A percentile compares a stretch with the other conserved stretches of the same genome.
Conservation (phyloP, 805 yeast genomes). For the Pichia californica region DNA sequence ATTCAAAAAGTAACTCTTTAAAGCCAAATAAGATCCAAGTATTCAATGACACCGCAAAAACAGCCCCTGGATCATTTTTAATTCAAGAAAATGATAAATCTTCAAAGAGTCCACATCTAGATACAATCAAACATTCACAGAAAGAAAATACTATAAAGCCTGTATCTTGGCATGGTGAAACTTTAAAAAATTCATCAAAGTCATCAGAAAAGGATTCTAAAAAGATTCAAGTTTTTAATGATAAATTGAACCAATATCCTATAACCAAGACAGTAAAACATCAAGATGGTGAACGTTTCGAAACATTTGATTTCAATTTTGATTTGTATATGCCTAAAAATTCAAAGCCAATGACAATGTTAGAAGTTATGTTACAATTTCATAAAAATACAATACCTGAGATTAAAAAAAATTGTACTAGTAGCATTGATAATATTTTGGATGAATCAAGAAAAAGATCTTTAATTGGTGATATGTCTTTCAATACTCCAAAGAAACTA, state of each 20-base stretch:
- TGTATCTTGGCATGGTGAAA: conserved; percentile 60
- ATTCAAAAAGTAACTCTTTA: too few relatives aligned
- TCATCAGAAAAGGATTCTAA: not conserved
- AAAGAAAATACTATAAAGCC: conserved; percentile 61
- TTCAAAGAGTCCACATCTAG: conserved; percentile 33
- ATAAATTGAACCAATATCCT: conserved; percentile 30
- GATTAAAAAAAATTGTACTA: too few relatives aligned
- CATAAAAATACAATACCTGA: too few relatives aligned
- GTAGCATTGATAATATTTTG: too few relatives aligned
- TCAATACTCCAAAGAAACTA: conserved; percentile 7
- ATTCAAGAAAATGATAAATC: too few relatives aligned
- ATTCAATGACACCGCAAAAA: too few relatives aligned
- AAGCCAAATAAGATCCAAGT: too few relatives aligned
- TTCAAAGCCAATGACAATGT: conserved; percentile 25
- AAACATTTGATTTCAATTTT: conserved; percentile 53
- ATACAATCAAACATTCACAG: conserved; percentile 40
- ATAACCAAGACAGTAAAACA: conserved; percentile 44
- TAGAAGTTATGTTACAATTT: conserved; percentile 49
- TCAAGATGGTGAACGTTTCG: conserved; percentile 51
- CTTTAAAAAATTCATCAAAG: conserved; percentile 34
- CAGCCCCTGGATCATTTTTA: too few relatives aligned
- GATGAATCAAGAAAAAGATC: too few relatives aligned
- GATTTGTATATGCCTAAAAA: conserved; percentile 41
- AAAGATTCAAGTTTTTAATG: conserved; percentile 34
- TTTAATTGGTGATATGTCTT: not conserved